Conservation (phyloP, 2,329 filamentous ascomycete species). For the Annulohypoxylon truncatum region DNA sequence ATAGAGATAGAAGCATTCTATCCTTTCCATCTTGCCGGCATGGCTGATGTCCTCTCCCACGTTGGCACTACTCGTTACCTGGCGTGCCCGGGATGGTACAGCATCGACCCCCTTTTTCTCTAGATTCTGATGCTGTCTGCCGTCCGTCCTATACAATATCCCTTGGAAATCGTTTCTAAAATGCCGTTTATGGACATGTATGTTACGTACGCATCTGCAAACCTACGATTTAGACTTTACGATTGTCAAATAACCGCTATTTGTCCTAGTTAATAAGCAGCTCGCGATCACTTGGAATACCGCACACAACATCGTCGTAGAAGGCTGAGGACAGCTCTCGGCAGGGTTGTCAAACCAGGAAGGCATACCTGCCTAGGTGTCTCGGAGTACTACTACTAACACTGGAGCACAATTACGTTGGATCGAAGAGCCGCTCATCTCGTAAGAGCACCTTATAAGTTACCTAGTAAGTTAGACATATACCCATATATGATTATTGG, state of each 20-base stretch:
- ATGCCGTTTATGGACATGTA: background rate
- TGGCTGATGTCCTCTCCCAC: slow-evolving; percentile 10
- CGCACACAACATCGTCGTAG: slow-evolving; percentile 3
- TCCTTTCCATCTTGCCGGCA: background rate
- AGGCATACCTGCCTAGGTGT: background rate
- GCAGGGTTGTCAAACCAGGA: slow-evolving; percentile 15
- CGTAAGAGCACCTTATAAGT: background rate
- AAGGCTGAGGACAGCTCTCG: background rate
- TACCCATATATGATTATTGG: background rate
- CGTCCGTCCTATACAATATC: background rate
- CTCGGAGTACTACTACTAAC: background rate
- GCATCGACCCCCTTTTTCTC: background rate
- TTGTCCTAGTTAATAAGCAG: background rate
- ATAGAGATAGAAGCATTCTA: slow-evolving; percentile 25
- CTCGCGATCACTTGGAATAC: background rate
- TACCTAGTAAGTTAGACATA: background rate
- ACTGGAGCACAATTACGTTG: background rate
- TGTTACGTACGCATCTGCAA: slow-evolving; percentile 6
- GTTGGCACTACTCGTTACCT: slow-evolving; percentile 5
- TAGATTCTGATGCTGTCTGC: background rate
- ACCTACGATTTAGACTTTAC: background rate
- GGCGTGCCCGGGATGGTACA: slow-evolving; percentile 11
- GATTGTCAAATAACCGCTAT: background rate
- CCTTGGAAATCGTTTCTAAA: background rate
- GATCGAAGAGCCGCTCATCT: background rate